Percentiles rank a stretch among this genome's conserved stretches.
phyloP scores from a whole-genome alignment of 1,284 basidiomycete genomes.

The Prillingera fragicola region DNA sequence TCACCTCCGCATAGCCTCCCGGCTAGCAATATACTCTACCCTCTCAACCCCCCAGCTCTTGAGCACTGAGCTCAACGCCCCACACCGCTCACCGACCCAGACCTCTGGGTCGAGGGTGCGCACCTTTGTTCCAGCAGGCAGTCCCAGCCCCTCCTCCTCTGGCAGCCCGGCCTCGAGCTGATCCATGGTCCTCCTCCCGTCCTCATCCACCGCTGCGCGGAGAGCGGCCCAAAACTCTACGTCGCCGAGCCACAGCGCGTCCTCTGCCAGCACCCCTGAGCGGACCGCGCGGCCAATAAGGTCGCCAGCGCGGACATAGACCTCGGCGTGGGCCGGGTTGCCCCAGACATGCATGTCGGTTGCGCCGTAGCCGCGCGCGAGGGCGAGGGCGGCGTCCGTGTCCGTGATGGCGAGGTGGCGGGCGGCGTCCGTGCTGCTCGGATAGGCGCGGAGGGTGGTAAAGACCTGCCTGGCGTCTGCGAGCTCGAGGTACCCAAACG shows the following conservation, averaged over 20 bases:
- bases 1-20: too few relatives aligned
- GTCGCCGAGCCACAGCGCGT: constrained; percentile 12
- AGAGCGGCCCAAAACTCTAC: constrained; percentile 10
- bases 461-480: background rate
- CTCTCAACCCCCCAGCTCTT: too few relatives aligned
- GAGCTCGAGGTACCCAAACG: constrained; percentile 6
- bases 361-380: constrained; percentile 10
- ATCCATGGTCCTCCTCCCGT: constrained; percentile 1
- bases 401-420: constrained; percentile 9
- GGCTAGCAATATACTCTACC: too few relatives aligned
- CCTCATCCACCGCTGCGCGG: background rate
- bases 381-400: background rate
- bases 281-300: constrained; percentile 9
- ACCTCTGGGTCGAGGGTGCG: constrained; percentile 17
- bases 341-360: constrained; percentile 11
- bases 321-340: constrained; percentile 9
- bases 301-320: constrained; percentile 7
- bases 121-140: constrained; percentile 4
- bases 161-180: constrained; percentile 2
- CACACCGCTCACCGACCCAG: too few relatives aligned
- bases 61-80: too few relatives aligned
- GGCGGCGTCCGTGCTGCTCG: background rate
- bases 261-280: constrained; percentile 3
- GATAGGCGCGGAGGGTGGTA: constrained; percentile 4
- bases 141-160: background rate